phyloP scores from a whole-genome alignment of 108 stramenopile species.

The Fragilaria radians region DNA sequence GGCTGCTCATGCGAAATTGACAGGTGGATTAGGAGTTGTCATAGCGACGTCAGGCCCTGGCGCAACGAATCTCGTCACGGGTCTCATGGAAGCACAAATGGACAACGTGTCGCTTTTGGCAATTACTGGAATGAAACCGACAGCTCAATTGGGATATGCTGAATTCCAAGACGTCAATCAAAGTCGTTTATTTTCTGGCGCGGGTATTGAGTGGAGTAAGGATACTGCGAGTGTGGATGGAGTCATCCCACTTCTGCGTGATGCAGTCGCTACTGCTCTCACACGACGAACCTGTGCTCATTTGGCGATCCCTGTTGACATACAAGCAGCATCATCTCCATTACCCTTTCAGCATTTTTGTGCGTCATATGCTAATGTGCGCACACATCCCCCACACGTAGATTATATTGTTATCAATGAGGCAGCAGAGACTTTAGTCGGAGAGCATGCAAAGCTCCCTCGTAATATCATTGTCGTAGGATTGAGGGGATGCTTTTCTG shows the following conservation, averaged over 20 bases:
- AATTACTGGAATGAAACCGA: constrained; percentile 36
- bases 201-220: constrained; percentile 24
- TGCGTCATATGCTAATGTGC: constrained; percentile 13
- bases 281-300: constrained; percentile 31
- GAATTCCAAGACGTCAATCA: constrained; percentile 51
- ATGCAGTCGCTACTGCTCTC: constrained; percentile 30
- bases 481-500: constrained; percentile 21
- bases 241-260: constrained; percentile 32
- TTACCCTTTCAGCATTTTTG: constrained; percentile 13
- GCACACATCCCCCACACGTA: constrained; percentile 3
- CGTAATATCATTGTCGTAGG: constrained; percentile 21
- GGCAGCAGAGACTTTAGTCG: constrained; percentile 7
- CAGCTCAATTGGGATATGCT: constrained; percentile 15
- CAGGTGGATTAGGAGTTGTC: constrained; percentile 27
- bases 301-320: constrained; percentile 36
- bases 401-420: constrained; percentile 1
- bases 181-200: constrained; percentile 29
- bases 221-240: constrained; percentile 12
- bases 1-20: constrained; percentile 39
- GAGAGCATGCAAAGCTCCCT: constrained; percentile 3
- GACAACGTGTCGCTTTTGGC: constrained; percentile 35
- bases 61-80: constrained; percentile 30
- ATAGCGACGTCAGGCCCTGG: constrained; percentile 44
- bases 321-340: constrained; percentile 23
- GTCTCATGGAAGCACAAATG: constrained; percentile 32